phyloP scores from a whole-genome alignment of 768 basidiomycete species.

The Mycena chlorophos region DNA sequence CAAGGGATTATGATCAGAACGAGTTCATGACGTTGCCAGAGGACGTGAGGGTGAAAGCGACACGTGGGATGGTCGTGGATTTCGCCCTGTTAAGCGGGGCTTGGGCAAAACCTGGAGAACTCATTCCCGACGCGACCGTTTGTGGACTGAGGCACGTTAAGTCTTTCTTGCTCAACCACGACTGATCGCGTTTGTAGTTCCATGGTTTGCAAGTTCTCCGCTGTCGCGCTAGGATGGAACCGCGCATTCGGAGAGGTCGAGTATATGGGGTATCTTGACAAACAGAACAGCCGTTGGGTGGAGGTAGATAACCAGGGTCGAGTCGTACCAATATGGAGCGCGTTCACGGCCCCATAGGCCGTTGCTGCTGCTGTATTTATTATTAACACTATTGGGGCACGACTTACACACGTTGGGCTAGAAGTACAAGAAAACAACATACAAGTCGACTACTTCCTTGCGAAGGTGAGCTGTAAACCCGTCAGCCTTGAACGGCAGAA shows the following conservation, averaged over 20 bases:
- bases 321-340: conserved; percentile 57
- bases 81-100: conserved; percentile 64
- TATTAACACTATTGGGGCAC: neutral
- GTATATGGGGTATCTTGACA: conserved; percentile 47
- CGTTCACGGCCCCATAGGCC: conserved; percentile 35
- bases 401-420: neutral
- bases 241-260: conserved; percentile 58
- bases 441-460: conserved; percentile 53
- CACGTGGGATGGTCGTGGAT: conserved; percentile 67
- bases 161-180: neutral
- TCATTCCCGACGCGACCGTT: conserved; percentile 51
- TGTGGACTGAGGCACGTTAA: conserved; percentile 57
- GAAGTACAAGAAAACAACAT: neutral
- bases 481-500: conserved; percentile 4
- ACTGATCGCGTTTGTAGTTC: conserved; percentile 42
- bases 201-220: conserved; percentile 57
- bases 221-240: conserved; percentile 65
- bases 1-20: conserved; percentile 53
- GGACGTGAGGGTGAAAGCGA: conserved; percentile 47
- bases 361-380: neutral
- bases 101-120: conserved; percentile 50
- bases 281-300: conserved; percentile 53
- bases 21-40: conserved; percentile 45
- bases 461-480: conserved; percentile 62
- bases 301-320: conserved; percentile 63